Percentiles rank a stretch among this genome's conserved stretches.
Evolutionary conservation across 352 stramenopile species (phyloP).

Genomic region (Globisporangium solare): DNA sequence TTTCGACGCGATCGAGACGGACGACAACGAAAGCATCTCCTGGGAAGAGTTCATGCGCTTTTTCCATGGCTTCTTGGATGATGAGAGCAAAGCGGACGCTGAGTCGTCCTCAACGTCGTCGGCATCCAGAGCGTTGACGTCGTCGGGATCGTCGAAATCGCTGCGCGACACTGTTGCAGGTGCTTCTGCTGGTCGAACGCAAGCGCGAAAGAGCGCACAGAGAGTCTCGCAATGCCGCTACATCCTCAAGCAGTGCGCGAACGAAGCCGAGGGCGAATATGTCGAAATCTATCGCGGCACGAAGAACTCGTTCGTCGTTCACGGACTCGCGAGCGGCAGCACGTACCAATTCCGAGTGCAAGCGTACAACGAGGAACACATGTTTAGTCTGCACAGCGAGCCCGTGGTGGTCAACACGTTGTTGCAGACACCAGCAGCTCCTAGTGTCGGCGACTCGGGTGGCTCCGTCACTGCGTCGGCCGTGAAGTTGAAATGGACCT

Average conservation of each 20-base stretch:
- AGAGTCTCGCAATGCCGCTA: slow-evolving; percentile 43
- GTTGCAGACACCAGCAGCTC: slow-evolving; percentile 59
- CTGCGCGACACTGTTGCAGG: slow-evolving; percentile 3
- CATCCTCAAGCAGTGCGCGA: slow-evolving; percentile 84
- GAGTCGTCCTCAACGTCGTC: slow-evolving; percentile 3
- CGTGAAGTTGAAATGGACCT: slow-evolving; percentile 54
- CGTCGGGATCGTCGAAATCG: slow-evolving; percentile 8
- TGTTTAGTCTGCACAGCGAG: slow-evolving; percentile 64
- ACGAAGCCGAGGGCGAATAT: slow-evolving; percentile 77
- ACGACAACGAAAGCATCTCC: slow-evolving; percentile 85
- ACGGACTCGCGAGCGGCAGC: slow-evolving; percentile 71
- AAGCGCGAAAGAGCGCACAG: too few species aligned
- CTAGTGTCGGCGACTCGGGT: slow-evolving; percentile 28
- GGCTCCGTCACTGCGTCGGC: slow-evolving; percentile 7
- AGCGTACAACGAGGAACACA: slow-evolving; percentile 71
- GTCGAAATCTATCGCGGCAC: slow-evolving; percentile 81
- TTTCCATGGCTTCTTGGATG: slow-evolving; percentile 61
- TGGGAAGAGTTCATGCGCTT: slow-evolving; percentile 84
- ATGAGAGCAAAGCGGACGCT: slow-evolving; percentile 18
- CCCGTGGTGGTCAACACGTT: slow-evolving; percentile 82
- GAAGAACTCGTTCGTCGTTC: slow-evolving; percentile 63
- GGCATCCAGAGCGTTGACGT: neutral
- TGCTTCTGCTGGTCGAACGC: slow-evolving; percentile 5
- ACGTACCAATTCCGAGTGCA: slow-evolving; percentile 90
- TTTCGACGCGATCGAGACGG: slow-evolving; percentile 88